Evolutionary conservation across 352 stramenopile genomes (phyloP).

Genomic region (Thalassiosira ordinaria): DNA sequence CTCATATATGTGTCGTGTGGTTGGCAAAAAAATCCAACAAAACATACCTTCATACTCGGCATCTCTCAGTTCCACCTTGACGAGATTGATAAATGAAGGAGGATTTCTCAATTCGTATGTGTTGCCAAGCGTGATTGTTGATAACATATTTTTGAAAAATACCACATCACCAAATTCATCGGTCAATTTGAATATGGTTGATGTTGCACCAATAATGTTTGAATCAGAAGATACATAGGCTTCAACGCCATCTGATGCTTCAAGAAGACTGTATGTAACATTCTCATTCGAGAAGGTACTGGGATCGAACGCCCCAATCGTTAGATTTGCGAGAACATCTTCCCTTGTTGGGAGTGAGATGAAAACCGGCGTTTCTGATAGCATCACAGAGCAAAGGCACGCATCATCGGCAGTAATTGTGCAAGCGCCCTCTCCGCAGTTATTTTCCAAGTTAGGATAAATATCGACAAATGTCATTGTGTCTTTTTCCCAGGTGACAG

Average conservation of each 20-base stretch:
- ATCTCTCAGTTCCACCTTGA: conserved; percentile 59
- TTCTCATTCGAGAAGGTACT: conserved; percentile 54
- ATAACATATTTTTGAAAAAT: conserved; percentile 67
- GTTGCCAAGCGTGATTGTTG: conserved; percentile 46
- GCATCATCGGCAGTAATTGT: conserved; percentile 48
- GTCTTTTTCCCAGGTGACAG: conserved; percentile 59
- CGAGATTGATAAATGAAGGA: conserved; percentile 60
- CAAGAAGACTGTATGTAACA: conserved; percentile 54
- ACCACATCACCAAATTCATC: conserved; percentile 56
- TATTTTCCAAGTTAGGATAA: conserved; percentile 61
- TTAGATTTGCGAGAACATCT: conserved; percentile 61
- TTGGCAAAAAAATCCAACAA: too few species aligned
- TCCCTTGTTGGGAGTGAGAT: conserved; percentile 57
- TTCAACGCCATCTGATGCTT: conserved; percentile 50
- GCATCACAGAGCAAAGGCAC: conserved; percentile 59
- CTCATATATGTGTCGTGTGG: too few species aligned
- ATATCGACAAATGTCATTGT: conserved; percentile 43
- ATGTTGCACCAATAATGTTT: conserved; percentile 24
- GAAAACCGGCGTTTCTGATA: conserved; percentile 52
- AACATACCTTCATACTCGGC: conserved; percentile 65
- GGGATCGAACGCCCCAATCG: conserved; percentile 61
- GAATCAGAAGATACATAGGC: conserved; percentile 46
- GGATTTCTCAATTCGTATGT: conserved; percentile 67
- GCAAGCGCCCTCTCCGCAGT: conserved; percentile 56
- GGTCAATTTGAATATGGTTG: conserved; percentile 67